A percentile compares a stretch with the other conserved stretches of the same genome.
Conservation (phyloP, 2,329 filamentous ascomycete genomes). For the Diplodia corticola region DNA sequence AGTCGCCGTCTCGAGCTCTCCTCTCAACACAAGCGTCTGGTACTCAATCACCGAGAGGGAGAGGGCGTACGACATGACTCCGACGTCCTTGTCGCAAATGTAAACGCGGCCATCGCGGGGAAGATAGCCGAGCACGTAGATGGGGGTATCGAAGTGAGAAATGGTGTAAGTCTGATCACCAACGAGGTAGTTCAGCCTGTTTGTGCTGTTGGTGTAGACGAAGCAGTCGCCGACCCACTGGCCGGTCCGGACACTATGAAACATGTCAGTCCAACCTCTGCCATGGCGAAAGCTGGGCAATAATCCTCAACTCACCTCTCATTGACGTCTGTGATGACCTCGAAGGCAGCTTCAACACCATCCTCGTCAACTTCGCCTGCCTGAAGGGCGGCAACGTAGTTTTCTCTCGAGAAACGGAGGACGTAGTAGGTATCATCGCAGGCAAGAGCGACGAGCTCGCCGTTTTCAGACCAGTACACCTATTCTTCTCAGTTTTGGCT, state of each 20-base stretch:
- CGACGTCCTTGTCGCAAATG: slow-evolving; percentile 92
- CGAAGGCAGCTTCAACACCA: slow-evolving; percentile 92
- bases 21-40: slow-evolving; percentile 90
- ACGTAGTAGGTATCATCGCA: slow-evolving; percentile 97
- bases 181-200: slow-evolving; percentile 95
- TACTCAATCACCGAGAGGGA: slow-evolving; percentile 94
- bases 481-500: slow-evolving; percentile 32
- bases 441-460: slow-evolving; percentile 87
- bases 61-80: slow-evolving; percentile 83
- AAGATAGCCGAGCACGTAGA: slow-evolving; percentile 95
- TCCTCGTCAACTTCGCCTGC: slow-evolving; percentile 81
- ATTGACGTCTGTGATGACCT: slow-evolving; percentile 92
- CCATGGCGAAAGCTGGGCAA: slow-evolving; percentile 29
- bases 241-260: slow-evolving; percentile 75
- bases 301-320: slow-evolving; percentile 60
- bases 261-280: neutral
- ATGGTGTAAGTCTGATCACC: slow-evolving; percentile 98
- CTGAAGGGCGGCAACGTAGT: slow-evolving; percentile 80
- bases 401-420: slow-evolving; percentile 84
- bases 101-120: slow-evolving; percentile 95
- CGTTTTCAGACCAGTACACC: slow-evolving; percentile 97
- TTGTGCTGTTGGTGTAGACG: slow-evolving; percentile 96
- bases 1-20: slow-evolving; percentile 86
- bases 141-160: slow-evolving; percentile 91
- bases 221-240: slow-evolving; percentile 99